Evolutionary conservation across 2,329 filamentous ascomycete genomes (phyloP), one percentile per base, ranked within the genome.

Genomic region (Xylariaceae sp.): DNA sequence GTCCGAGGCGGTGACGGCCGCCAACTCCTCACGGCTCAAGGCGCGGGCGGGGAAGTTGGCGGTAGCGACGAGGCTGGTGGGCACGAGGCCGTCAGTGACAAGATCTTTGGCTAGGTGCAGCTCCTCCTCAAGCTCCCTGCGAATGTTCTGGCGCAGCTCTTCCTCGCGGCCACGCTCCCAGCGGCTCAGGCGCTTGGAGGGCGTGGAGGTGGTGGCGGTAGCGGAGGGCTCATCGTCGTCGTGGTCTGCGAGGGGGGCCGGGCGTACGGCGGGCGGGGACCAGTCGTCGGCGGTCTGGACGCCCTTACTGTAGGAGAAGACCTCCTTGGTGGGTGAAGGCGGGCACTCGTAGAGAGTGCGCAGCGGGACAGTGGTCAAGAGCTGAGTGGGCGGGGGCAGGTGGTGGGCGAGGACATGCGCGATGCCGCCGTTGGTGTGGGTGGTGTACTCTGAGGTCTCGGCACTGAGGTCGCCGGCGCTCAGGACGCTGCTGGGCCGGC

Each of bases 271-370:
- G 49, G 75, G 72, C 5, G 76, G 74, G 15, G 77, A 75, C 82
- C 88, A 88, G 55, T 86, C 83, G 62, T 90, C 87, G 18, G 86
- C 83, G 14, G 94, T 96, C 70, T 99, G 95, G 18, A 97, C 90
- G 48, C 85, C 91, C 73, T 96, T 97, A 77, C 89, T 97, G 76
- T 99, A 99, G 46, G 90, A 95, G 64, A 95, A 90, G 52, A 95
- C 77, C 69, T 99, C 94, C 57, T 86, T 82, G 48, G 86, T 81
- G 32, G 86, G 83, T 17, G 84, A 86, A 1, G 88, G 86, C 1
- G 87, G 83, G 56, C 83, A 87, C 68, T 96, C 91, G 70, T 87
- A 90, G 52, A 94, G 81, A 32, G 89, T 90, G 15, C 85, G 83
- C 46, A 90, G 76, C 7, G 87, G 78, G 11, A 82, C 83, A 1